Conservation (phyloP, 2,329 filamentous ascomycete genomes). For the Penicillium concentricum region DNA sequence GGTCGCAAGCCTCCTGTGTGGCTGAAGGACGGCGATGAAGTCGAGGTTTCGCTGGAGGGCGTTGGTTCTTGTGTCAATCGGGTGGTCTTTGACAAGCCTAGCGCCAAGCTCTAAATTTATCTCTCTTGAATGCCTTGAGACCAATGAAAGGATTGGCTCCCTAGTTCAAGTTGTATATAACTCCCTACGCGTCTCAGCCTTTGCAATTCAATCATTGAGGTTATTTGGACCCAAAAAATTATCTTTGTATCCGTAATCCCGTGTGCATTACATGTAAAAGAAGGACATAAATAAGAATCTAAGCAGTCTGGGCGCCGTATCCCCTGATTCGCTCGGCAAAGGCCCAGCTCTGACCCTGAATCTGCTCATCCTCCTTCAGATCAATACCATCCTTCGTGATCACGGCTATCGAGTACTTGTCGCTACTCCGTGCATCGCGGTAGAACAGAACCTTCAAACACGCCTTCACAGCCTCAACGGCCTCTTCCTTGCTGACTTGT, state of each 20-base stretch:
- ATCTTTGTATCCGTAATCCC: constrained; percentile 1
- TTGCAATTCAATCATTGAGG: not conserved
- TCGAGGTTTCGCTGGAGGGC: constrained; percentile 66
- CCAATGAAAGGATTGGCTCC: not conserved
- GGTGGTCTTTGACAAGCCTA: constrained; percentile 43
- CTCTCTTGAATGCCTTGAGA: not conserved
- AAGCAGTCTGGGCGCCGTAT: constrained; percentile 79
- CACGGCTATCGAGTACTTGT: constrained; percentile 87
- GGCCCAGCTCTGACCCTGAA: constrained; percentile 96
- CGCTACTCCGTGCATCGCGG: constrained; percentile 87
- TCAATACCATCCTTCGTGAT: constrained; percentile 88
- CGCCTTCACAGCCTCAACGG: constrained; percentile 78
- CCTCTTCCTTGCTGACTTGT: constrained; percentile 71
- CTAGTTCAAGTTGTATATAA: not conserved
- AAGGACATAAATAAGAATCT: constrained; percentile 12
- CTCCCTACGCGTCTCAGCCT: not conserved
- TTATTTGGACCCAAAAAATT: not conserved
- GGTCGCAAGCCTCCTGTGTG: constrained; percentile 65
- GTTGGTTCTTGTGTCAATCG: constrained; percentile 58
- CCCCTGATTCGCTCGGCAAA: constrained; percentile 94
- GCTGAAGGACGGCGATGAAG: constrained; percentile 68
- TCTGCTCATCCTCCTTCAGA: constrained; percentile 76
- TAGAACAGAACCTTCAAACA: constrained; percentile 99
- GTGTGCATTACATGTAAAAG: constrained; percentile 14
- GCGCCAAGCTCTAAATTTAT: constrained; percentile 35